phyloP scores from a whole-genome alignment of 2,329 filamentous ascomycete genomes.

The Ophiostoma populinum region DNA sequence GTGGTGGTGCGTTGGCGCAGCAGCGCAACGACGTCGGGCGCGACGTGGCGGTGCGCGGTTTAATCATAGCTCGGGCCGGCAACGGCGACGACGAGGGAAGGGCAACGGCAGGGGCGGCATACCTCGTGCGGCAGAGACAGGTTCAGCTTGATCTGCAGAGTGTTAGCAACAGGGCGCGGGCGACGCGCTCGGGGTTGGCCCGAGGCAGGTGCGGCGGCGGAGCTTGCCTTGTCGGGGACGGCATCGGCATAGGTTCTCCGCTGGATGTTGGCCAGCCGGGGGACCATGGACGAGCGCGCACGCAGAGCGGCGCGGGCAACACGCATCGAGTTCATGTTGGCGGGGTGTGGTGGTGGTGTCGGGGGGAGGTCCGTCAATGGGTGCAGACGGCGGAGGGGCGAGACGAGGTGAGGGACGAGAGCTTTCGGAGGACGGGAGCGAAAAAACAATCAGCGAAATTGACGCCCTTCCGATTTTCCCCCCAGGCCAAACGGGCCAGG shows the following conservation, averaged over 20 bases:
- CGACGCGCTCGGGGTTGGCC: no score
- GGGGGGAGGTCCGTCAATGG: constrained; percentile 1
- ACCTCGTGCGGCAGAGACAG: constrained; percentile 97
- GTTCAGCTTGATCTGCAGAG: constrained; percentile 74
- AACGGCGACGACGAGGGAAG: no score
- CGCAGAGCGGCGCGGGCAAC: constrained; percentile 79
- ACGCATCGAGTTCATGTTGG: constrained; percentile 84
- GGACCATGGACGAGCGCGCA: constrained; percentile 52
- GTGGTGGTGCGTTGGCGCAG: background rate
- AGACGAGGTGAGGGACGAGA: constrained; percentile 3
- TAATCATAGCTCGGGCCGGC: no score
- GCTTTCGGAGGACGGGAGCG: constrained; percentile 8
- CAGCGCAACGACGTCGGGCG: background rate
- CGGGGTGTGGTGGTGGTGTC: background rate
- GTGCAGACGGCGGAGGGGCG: constrained; percentile 2
- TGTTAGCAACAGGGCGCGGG: background rate
- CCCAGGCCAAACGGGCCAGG: background rate
- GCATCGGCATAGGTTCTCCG: constrained; percentile 85
- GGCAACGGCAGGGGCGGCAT: constrained; percentile 19
- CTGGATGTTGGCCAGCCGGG: constrained; percentile 49
- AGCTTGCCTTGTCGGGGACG: constrained; percentile 59
- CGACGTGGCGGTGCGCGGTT: constrained; percentile 6
- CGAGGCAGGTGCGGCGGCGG: background rate
- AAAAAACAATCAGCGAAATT: constrained; percentile 9
- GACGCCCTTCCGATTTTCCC: constrained; percentile 8